Percentiles rank a stretch among this genome's conserved stretches.
Evolutionary conservation across 1,284 basidiomycete genomes (phyloP).

Genomic region (Cutaneotrichosporon sp.): DNA sequence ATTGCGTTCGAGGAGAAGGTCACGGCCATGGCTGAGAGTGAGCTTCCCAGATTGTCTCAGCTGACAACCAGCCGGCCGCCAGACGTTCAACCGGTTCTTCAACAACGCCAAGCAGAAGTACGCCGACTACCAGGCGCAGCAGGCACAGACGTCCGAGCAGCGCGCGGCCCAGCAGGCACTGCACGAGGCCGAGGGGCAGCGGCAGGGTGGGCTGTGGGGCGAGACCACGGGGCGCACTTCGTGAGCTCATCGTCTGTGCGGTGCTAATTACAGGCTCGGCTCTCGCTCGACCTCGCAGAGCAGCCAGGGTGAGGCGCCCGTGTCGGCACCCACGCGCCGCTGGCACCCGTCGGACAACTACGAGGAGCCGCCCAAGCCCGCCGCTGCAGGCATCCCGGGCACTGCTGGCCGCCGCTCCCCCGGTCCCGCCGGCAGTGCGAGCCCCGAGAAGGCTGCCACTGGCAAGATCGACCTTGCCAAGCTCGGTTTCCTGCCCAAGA

Average conservation of each 20-base stretch:
- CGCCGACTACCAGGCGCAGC: slow-evolving; percentile 37
- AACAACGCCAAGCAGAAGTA: slow-evolving; percentile 45
- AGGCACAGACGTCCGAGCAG: slow-evolving; percentile 16
- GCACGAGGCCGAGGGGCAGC: slow-evolving; percentile 4
- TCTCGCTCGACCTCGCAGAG: slow-evolving; percentile 10
- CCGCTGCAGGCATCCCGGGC: not conserved
- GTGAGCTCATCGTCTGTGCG: slow-evolving; percentile 26
- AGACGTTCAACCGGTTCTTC: slow-evolving; percentile 48
- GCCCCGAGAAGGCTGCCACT: slow-evolving; percentile 29
- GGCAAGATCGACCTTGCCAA: slow-evolving; percentile 54
- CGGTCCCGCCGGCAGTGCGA: slow-evolving; percentile 12
- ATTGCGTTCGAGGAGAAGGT: slow-evolving; percentile 49
- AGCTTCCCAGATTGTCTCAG: not conserved
- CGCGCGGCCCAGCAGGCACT: slow-evolving; percentile 22
- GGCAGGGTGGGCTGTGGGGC: slow-evolving; percentile 31
- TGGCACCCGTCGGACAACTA: slow-evolving; percentile 51
- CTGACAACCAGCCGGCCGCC: slow-evolving; percentile 39
- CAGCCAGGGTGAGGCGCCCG: not conserved
- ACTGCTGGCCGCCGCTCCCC: slow-evolving; percentile 12
- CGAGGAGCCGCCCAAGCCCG: slow-evolving; percentile 31
- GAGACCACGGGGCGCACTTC: slow-evolving; percentile 20
- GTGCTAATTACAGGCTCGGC: not conserved
- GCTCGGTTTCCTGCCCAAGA: slow-evolving; percentile 54
- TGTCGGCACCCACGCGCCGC: slow-evolving; percentile 22
- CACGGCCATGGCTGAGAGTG: slow-evolving; percentile 47